These are phyloP conservation scores for Coemansia sp. DNA, from an alignment of 192 early-diverging fungal species.

Conservation along the genomic window DNA sequence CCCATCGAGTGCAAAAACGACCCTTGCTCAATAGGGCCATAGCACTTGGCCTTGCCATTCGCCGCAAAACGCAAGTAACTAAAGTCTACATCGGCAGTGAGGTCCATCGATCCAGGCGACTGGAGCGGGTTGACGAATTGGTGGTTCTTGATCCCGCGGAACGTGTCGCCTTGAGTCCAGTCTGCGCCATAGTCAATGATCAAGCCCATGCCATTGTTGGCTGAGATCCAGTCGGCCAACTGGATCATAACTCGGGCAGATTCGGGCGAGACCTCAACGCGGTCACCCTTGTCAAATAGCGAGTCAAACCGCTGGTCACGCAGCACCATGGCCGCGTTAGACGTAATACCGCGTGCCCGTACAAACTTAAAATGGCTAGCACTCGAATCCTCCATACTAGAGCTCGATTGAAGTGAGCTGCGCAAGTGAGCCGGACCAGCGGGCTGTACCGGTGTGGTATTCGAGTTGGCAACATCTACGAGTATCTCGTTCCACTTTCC, in stretches of 20 bases:
- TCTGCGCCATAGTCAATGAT: constrained; percentile 92
- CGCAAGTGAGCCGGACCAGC: neutral
- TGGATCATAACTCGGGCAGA: constrained; percentile 63
- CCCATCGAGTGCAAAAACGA: constrained; percentile 78
- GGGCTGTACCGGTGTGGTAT: constrained; percentile 7
- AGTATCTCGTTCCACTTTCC: constrained; percentile 87
- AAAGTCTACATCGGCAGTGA: constrained; percentile 95
- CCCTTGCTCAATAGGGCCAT: constrained; percentile 83
- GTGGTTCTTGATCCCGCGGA: constrained; percentile 87
- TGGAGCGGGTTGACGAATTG: constrained; percentile 77
- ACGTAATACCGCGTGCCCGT: constrained; percentile 63
- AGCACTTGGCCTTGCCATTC: constrained; percentile 52
- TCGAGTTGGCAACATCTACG: constrained; percentile 76
- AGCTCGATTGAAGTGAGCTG: neutral
- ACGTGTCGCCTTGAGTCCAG: constrained; percentile 70
- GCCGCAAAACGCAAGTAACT: constrained; percentile 65
- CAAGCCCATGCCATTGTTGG: constrained; percentile 70
- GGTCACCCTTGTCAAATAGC: constrained; percentile 70
- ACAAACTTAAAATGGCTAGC: constrained; percentile 78
- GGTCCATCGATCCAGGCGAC: constrained; percentile 80
- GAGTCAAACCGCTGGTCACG: constrained; percentile 45
- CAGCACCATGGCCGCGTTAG: constrained; percentile 49
- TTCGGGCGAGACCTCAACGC: constrained; percentile 85
- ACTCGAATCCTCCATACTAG: neutral
- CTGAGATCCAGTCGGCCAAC: constrained; percentile 71